Evolutionary conservation across 768 basidiomycete genomes (phyloP), one percentile per base, ranked within the genome.

Genomic region (Leccinum olivaceopallidum): DNA sequence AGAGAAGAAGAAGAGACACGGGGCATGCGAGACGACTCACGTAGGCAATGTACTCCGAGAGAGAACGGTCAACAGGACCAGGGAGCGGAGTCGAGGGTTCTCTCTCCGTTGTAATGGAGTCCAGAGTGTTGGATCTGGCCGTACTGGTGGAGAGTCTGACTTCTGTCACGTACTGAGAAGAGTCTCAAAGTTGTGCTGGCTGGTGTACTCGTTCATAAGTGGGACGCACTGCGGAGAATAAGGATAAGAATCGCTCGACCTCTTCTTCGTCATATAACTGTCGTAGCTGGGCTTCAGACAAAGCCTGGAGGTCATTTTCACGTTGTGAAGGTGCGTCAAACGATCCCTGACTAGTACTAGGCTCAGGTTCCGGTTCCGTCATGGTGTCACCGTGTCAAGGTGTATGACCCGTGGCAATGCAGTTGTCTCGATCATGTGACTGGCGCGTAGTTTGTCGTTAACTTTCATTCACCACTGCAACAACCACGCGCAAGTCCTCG

Each of bases 251-350:
- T 28, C 84, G 75, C 16, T 84, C 79, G 14, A 87, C 82, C 73
- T 88, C 86, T 67, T 87, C 85, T 56, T 82, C 79, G 26, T 89
- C 86, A 61, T 84, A 88, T 28, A 85, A 65, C 44, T 83, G 79
- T 44, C 88, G 76, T 20, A 89, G 75, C 64, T 87, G 76, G 26
- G 73, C 70, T 66, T 88, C 85, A 8, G 80, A 79, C 28, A 85
- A 67, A 5, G 75, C 75, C 42, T 69, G 70, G 52, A 48, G 26
- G 16, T 60, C 68, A 26, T 64, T 4, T 4, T 55, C 59, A 4
- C 8, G 48, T n/a, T 28, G 30, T 12, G 24, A 18, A 24, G 13
- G n/a, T 39, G 53, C 24, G 16, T 58, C 47, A 36, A 22, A 18
- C 24, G 55, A 28, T 13, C 30, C 55, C 34, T 42, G 65, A 30